Evolutionary conservation across 805 yeast genomes (phyloP), one percentile per base, ranked within the genome.

Genomic region (Barnettozyma wickerhamii): DNA sequence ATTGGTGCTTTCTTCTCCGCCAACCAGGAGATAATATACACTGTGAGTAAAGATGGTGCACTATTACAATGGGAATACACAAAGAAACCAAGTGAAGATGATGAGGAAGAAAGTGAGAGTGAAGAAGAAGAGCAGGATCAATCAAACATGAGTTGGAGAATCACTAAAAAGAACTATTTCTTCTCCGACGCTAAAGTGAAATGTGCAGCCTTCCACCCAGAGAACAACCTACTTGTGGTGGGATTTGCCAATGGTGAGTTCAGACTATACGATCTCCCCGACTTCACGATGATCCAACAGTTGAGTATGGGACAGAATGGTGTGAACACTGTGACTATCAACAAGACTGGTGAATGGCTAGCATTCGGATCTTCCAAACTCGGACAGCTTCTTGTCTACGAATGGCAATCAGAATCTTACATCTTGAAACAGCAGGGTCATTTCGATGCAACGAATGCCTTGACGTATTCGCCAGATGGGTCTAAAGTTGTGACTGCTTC

Each of bases 371-470:
- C 97, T 0, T 66, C 88, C 26, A 81, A 80, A 56, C 63, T 86
- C 21, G 99, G 99, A n/a, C 99, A 93, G 64, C 66, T 93, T 44
- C 66, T 93, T 42, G 99, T 93, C 0, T 93, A 95, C 70, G 99
- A 93, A 70, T 93, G 99, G 99, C 96, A 93, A 66, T 85, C 95
- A 5, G 99, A 93, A 61, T 86, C 96, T 0, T 93, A 91, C 58
- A 84, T 93, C 35, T 69, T 93, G 49, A 90, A 91, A 59, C 99
- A 93, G 60, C 99, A 93, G 64, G 97, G 98, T 19, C 99, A 93
- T 64, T 91, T 86, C 57, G 99, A 93, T 61, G 71, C 96, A 0
- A 77, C 89, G 61, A 91, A 88, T 56, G 72, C 88, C 13, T 59
- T 93, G 33, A 77, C 84, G 26, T 93, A 93, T 55, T 87, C 97